Conservation (phyloP, 2,329 filamentous ascomycete species). For the Fusarium xylarioides region DNA sequence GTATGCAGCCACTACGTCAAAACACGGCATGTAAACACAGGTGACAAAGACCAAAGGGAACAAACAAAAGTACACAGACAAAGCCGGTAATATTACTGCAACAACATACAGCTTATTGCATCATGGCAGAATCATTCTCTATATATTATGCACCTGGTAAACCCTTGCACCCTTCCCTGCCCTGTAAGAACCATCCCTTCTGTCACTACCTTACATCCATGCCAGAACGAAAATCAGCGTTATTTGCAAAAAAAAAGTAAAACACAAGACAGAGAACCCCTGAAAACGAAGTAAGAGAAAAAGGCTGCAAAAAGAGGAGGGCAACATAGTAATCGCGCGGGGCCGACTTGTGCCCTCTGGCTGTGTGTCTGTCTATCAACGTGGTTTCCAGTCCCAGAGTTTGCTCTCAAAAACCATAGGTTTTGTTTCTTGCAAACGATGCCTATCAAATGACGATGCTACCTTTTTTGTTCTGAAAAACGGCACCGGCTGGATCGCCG, state of each 20-base stretch:
- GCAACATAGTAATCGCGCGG: conserved; percentile 39
- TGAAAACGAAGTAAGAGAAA: conserved; percentile 35
- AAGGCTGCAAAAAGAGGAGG: conserved; percentile 38
- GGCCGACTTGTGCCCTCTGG: conserved; percentile 39
- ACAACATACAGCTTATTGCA: conserved; percentile 17
- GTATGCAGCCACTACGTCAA: neutral
- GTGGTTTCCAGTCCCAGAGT: conserved; percentile 39
- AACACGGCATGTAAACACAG: neutral
- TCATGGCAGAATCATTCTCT: conserved; percentile 42
- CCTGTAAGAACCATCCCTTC: conserved; percentile 34
- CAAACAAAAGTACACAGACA: neutral
- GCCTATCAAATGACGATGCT: conserved; percentile 43
- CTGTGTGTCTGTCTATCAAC: conserved; percentile 46
- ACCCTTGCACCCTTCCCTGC: conserved; percentile 37
- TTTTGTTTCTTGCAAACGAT: conserved; percentile 38
- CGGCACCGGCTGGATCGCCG: conserved; percentile 40
- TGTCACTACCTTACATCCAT: conserved; percentile 41
- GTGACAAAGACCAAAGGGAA: neutral
- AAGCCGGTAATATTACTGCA: conserved; percentile 1
- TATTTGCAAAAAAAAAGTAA: conserved; percentile 21
- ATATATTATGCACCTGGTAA: conserved; percentile 44
- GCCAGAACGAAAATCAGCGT: conserved; percentile 36
- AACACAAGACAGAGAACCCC: conserved; percentile 33
- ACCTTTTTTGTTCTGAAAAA: conserved; percentile 38
- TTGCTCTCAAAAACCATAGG: conserved; percentile 35